Evolutionary conservation across 176 grass and related monocot genomes (phyloP).

Genomic region (Olyra latifolia): DNA sequence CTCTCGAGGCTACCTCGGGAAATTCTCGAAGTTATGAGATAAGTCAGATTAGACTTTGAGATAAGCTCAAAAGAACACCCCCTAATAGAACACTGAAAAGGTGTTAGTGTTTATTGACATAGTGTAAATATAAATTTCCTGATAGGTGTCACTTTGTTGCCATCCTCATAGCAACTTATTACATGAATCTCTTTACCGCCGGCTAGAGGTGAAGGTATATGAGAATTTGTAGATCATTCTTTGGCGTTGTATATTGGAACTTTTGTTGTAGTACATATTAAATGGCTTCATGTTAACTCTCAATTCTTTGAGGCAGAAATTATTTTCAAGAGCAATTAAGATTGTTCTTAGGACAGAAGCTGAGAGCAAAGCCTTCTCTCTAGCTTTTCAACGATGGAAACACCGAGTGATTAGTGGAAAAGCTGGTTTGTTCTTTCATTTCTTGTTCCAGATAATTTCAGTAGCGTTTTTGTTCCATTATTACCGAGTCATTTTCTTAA

Average conservation of each 20-base stretch:
- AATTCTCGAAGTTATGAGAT: no score
- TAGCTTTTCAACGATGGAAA: slow-evolving; percentile 88
- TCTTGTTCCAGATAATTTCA: slow-evolving; percentile 47
- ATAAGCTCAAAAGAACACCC: no score
- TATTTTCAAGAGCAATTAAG: slow-evolving; percentile 91
- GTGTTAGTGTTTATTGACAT: background rate
- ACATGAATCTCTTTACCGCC: slow-evolving; percentile 9
- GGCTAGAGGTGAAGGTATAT: slow-evolving; percentile 4
- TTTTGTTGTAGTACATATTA: slow-evolving; percentile 35
- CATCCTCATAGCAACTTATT: background rate
- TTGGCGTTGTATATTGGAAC: slow-evolving; percentile 29
- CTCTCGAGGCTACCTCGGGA: no score
- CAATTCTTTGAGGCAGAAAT: slow-evolving; percentile 63
- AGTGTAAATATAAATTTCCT: background rate
- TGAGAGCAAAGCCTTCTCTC: slow-evolving; percentile 81
- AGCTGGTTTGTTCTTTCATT: slow-evolving; percentile 73
- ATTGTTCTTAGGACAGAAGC: slow-evolving; percentile 86
- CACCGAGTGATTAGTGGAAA: slow-evolving; percentile 49
- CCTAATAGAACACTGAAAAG: slow-evolving; percentile 1
- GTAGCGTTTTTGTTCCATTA: slow-evolving; percentile 12
- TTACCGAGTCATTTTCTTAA: slow-evolving; percentile 8
- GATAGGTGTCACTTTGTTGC: background rate
- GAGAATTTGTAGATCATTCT: slow-evolving; percentile 2
- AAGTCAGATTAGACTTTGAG: no score
- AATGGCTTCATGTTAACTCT: slow-evolving; percentile 40